Base-by-base conservation (phyloP, 805 yeast genomes). In the Kodamaea hsintzibuensis region DNA sequence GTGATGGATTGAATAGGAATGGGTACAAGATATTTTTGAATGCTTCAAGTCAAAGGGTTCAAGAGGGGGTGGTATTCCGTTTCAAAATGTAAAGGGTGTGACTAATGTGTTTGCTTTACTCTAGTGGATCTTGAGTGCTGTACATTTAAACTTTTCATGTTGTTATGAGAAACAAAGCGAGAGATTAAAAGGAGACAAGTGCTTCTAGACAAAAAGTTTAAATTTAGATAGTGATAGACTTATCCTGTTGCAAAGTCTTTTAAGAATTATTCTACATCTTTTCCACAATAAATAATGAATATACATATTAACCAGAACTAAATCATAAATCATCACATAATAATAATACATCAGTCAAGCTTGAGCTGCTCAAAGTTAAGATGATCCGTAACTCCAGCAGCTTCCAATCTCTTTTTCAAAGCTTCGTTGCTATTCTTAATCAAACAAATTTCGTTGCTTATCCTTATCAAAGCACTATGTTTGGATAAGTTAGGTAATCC, bases 401-500 rank as follows among this genome's bases (percentile, higher is more conserved):
- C 33, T 37, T 47, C 42, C 50, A 50, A 42, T 22, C 46, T 39
- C 35, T 44, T 50, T 56, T 64, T 69, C 57, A 76, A 66, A 39
- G 57, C 60, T 13, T 67, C 73, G 58, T 76, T 76, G 58, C 68
- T 66, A 46, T 51, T 35, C 56, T 70, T 66, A 33, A 76, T 70
- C 56, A 66, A 65, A 16, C 61, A 56, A 46, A 76, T 75, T 59
- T 76, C 80, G 42, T 65, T 60, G 55, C 75, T 68, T 35, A 76
- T 74, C 55, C 73, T 69, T 50, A 68, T 63, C 60, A 76, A 70
- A 1, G 80, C 79, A 52, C 72, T 68, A 61, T 73, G 78, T 60
- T 76, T 76, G 18, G 75, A 70, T 55, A 76, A 68, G 59, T 76
- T 76, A 17, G 80, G 80, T 59, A 76, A 70, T 8, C 80, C 80